phyloP scores from a whole-genome alignment of 2,329 filamentous ascomycete genomes.

The Ophiocordyceps camponoti-saundersi region DNA sequence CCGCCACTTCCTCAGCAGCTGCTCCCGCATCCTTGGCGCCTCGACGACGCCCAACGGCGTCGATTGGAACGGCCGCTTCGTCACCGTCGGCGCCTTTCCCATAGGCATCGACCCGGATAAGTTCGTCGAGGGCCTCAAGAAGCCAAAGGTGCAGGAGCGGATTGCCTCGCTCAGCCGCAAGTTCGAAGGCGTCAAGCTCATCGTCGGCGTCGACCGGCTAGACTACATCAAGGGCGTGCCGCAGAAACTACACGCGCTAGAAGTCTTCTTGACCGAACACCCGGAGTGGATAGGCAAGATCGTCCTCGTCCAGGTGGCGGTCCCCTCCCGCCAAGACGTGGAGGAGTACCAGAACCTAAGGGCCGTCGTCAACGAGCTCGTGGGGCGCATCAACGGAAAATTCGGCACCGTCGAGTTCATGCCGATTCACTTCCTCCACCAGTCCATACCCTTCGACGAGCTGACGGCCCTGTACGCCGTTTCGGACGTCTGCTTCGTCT shows the following conservation, averaged over 20 bases:
- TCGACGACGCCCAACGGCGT: conserved; percentile 84
- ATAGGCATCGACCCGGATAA: conserved; percentile 98
- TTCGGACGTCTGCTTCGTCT: conserved; percentile 82
- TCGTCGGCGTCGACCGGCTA: conserved; percentile 88
- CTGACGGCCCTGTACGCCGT: conserved; percentile 85
- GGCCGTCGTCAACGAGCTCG: conserved; percentile 89
- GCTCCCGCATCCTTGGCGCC: conserved; percentile 72
- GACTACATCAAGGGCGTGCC: conserved; percentile 99
- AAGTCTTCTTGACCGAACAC: conserved; percentile 92
- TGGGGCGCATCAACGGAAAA: conserved; percentile 90
- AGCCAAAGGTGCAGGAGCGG: conserved; percentile 71
- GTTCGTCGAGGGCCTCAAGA: conserved; percentile 76
- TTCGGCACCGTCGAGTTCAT: conserved; percentile 97
- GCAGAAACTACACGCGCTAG: conserved; percentile 89
- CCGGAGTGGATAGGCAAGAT: conserved; percentile 98
- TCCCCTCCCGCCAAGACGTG: conserved; percentile 86
- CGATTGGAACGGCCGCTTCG: conserved; percentile 73
- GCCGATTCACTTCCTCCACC: conserved; percentile 97
- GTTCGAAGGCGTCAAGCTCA: conserved; percentile 89
- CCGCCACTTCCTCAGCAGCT: conserved; percentile 92
- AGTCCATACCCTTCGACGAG: conserved; percentile 88
- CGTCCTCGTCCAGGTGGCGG: conserved; percentile 87
- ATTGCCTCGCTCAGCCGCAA: conserved; percentile 75
- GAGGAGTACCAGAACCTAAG: conserved; percentile 96
- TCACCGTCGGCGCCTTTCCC: conserved; percentile 87